These are phyloP conservation scores for Wickerhamiella spandovensis DNA, from an alignment of 805 yeast species.

Conservation along the genomic window DNA sequence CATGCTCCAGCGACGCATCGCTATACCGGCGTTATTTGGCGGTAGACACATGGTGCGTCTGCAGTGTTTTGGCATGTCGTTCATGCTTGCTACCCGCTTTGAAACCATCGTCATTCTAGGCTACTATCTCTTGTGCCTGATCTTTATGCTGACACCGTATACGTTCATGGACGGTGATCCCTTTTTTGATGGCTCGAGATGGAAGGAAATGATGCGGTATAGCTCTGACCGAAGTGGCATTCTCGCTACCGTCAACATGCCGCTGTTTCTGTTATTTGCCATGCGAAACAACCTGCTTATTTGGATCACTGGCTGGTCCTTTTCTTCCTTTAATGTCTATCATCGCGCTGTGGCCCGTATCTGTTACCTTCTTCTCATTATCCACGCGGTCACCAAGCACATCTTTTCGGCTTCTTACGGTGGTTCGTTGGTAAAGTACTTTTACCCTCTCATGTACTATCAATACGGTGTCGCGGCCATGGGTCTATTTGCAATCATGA, in stretches of 20 bases:
- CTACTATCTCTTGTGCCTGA: slow-evolving; percentile 28
- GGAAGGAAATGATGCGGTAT: slow-evolving; percentile 29
- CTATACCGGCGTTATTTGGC: slow-evolving; percentile 28
- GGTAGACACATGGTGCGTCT: slow-evolving; percentile 21
- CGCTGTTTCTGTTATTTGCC: slow-evolving; percentile 43
- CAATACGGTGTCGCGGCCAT: slow-evolving; percentile 26
- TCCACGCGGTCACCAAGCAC: slow-evolving; percentile 41
- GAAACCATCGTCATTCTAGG: slow-evolving; percentile 33
- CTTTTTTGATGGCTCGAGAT: slow-evolving; percentile 22
- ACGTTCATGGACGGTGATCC: slow-evolving; percentile 25
- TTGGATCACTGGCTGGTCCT: slow-evolving; percentile 46
- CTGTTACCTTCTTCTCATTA: slow-evolving; percentile 28
- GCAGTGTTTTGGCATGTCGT: slow-evolving; percentile 14
- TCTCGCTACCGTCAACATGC: slow-evolving; percentile 33
- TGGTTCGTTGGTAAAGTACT: slow-evolving; percentile 21
- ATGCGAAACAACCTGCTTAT: slow-evolving; percentile 50
- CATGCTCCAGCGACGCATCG: slow-evolving; percentile 19
- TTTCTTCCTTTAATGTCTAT: slow-evolving; percentile 39
- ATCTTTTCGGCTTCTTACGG: slow-evolving; percentile 27
- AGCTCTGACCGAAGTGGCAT: slow-evolving; percentile 45
- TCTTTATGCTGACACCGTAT: slow-evolving; percentile 23
- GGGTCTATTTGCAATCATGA: slow-evolving; percentile 26
- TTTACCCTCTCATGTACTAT: slow-evolving; percentile 25
- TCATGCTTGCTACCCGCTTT: slow-evolving; percentile 38
- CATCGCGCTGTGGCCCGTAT: slow-evolving; percentile 47